Percentiles rank a stretch among this genome's conserved stretches.
Conservation (phyloP, 2,329 filamentous ascomycete genomes). For the Fusarium piperis region DNA sequence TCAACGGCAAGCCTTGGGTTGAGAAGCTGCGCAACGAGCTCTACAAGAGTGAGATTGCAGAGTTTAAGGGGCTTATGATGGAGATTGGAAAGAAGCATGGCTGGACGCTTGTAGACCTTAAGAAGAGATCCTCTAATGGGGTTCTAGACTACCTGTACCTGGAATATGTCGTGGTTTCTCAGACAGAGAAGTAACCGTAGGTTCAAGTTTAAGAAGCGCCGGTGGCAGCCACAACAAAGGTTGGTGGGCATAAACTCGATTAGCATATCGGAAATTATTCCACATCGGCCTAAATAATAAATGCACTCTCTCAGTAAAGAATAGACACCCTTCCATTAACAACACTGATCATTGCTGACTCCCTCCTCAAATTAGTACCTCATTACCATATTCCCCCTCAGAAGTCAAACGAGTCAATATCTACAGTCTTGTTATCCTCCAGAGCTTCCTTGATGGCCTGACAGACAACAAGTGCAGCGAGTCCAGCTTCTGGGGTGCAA, state of each 20-base stretch:
- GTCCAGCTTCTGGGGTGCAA: slow-evolving; percentile 59
- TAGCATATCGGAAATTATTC: not conserved
- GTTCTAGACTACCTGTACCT: not conserved
- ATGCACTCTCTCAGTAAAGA: not conserved
- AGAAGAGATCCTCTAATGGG: not conserved
- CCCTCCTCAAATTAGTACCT: not conserved
- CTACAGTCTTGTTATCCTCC: slow-evolving; percentile 40
- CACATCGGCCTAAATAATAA: not conserved
- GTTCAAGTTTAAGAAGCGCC: not conserved
- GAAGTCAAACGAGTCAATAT: slow-evolving; percentile 28
- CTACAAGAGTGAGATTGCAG: slow-evolving; percentile 7
- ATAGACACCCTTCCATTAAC: not conserved
- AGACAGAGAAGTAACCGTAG: not conserved
- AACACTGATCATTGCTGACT: not conserved
- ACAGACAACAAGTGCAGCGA: slow-evolving; percentile 62
- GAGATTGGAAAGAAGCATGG: not conserved
- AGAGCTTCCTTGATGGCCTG: slow-evolving; percentile 60
- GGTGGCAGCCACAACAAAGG: not conserved
- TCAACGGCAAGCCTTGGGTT: slow-evolving; percentile 3
- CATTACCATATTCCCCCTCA: not conserved
- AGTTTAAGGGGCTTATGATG: not conserved
- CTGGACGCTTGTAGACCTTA: not conserved
- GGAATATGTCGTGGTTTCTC: not conserved
- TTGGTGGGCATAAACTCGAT: not conserved
- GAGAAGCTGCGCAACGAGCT: slow-evolving; percentile 1